Evolutionary conservation across 2,329 filamentous ascomycete genomes (phyloP).

Genomic region (Alternaria panax): DNA sequence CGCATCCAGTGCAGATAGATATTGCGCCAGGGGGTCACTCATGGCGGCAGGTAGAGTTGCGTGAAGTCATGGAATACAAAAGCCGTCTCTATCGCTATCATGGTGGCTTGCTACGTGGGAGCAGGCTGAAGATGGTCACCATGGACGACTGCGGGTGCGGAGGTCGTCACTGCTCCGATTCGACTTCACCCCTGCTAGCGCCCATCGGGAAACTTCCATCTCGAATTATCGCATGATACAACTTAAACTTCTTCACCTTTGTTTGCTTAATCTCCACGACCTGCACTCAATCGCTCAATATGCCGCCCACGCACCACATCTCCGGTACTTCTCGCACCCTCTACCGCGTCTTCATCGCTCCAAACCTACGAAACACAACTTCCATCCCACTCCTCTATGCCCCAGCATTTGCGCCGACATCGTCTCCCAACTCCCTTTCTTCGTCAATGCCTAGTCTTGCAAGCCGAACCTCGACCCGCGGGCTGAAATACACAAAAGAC

Average conservation of each 20-base stretch:
- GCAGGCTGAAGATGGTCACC: constrained; percentile 21
- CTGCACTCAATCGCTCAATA: constrained; percentile 1
- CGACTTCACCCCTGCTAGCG: constrained; percentile 21
- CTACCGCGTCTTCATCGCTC: constrained; percentile 55
- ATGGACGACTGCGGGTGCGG: constrained; percentile 19
- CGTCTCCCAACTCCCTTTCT: constrained; percentile 11
- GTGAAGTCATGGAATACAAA: constrained; percentile 1
- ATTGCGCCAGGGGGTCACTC: constrained; percentile 82
- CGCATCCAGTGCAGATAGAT: constrained; percentile 75
- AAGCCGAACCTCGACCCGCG: constrained; percentile 25
- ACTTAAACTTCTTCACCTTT: background rate
- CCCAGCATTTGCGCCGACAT: constrained; percentile 24
- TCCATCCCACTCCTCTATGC: constrained; percentile 29
- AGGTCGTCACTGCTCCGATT: constrained; percentile 29
- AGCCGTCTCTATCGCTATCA: constrained; percentile 22
- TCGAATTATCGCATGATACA: background rate
- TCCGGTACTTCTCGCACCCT: constrained; percentile 51
- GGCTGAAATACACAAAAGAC: constrained; percentile 32
- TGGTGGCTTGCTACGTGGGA: constrained; percentile 30
- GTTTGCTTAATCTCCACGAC: too few relatives aligned
- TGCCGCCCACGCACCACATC: constrained; percentile 41
- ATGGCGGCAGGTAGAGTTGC: constrained; percentile 52
- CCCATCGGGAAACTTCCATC: constrained; percentile 6
- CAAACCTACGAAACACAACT: constrained; percentile 34
- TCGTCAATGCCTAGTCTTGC: constrained; percentile 13